Evolutionary conservation across 2,329 filamentous ascomycete species (phyloP).

Genomic region (Colletotrichum paranaense): DNA sequence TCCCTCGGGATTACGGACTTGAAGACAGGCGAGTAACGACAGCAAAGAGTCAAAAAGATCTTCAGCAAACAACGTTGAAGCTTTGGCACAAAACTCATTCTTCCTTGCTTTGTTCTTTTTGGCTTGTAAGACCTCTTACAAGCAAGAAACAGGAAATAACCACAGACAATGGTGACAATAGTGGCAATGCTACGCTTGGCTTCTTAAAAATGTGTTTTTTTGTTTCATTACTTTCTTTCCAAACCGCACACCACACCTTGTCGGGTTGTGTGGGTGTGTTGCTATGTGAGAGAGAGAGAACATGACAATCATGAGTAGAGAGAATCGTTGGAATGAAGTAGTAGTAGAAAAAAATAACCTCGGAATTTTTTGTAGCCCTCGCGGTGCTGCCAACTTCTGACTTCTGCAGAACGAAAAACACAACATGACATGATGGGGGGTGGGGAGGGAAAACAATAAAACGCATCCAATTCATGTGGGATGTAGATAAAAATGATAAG

Average conservation of each 20-base stretch:
- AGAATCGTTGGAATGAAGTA: neutral
- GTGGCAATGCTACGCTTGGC: neutral
- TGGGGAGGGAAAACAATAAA: neutral
- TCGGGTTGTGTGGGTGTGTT: neutral
- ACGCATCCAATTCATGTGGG: neutral
- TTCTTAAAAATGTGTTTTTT: neutral
- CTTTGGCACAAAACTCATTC: neutral
- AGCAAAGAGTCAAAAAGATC: neutral
- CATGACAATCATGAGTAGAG: neutral
- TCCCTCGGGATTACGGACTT: neutral
- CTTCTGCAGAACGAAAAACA: neutral
- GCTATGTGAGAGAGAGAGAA: neutral
- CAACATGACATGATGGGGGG: neutral
- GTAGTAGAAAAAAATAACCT: neutral
- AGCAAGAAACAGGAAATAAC: too few relatives aligned
- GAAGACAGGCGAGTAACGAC: neutral
- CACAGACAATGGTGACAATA: neutral
- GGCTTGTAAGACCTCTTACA: too few relatives aligned
- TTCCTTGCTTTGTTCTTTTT: neutral
- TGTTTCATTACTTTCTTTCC: neutral
- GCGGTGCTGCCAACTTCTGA: constrained; percentile 13
- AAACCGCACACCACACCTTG: neutral
- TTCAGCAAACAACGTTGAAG: neutral
- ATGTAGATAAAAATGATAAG: neutral
- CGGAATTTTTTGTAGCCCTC: constrained; percentile 8